Base-by-base conservation (phyloP, 1,284 basidiomycete species). In the Puccinia triticina region DNA sequence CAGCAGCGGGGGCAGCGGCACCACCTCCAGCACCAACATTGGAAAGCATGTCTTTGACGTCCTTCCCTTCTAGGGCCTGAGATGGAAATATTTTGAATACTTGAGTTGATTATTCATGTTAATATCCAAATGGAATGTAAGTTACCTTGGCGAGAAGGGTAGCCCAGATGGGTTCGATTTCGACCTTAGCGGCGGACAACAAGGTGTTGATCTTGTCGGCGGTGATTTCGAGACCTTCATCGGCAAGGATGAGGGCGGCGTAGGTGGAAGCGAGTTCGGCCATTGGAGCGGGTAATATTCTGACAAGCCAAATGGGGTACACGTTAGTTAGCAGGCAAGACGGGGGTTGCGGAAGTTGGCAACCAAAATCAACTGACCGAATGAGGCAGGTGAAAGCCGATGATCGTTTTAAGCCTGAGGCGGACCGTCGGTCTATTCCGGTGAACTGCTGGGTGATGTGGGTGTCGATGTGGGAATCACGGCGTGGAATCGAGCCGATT, bases 101-200 rank as follows among this genome's bases (percentile, higher is more conserved):
- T 11, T 43, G 0, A n/a, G 40, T n/a, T 46, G 1, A 40, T 5
- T 16, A 37, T 66, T 16, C 61, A 50, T 18, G 32, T 21, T n/a
- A 66, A 7, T 40, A n/a, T n/a, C n/a, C 4, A n/a, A 53, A 69
- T 37, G 11, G 16, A 67, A 32, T 48, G 21, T 23, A 26, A 77
- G 83, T 18, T 18, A 84, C 84, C 89, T 98, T 99, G 85, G 96
- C 93, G 87, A 99, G 92, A 86, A 99, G 93, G 72, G 92, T 89
- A 84, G 96, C 95, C 96, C 96, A 99, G 90, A 99, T 99, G 84
- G 95, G 91, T 90, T 99, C 97, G 84, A 98, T 88, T 77, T 98
- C 95, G 84, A 94, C 90, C 84, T 89, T 89, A 83, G 96, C 96
- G 81, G 94, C 95, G 82, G 88, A 88, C 86, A 93, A 94, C 87